Evolutionary conservation across 306 rosid genomes (phyloP).

Genomic region (Argentina anserina): DNA sequence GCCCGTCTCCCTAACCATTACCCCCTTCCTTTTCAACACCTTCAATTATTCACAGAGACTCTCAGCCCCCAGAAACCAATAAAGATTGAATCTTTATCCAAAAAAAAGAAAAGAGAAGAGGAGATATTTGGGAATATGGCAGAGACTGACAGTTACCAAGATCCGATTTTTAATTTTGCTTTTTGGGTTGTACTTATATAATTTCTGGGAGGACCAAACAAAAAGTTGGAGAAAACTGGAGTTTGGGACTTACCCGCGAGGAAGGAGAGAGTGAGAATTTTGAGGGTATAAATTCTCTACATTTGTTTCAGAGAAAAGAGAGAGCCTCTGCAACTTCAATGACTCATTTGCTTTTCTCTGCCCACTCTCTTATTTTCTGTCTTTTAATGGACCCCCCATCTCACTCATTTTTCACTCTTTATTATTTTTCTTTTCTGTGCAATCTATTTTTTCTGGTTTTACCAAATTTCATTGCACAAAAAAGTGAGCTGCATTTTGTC

Average conservation of each 20-base stretch:
- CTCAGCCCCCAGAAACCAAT: constrained; percentile 15
- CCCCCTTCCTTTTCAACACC: constrained; percentile 6
- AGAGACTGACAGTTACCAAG: neutral
- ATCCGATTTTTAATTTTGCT: constrained; percentile 11
- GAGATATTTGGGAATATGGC: neutral
- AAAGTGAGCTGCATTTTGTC: neutral
- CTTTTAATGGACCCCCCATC: constrained; percentile 4
- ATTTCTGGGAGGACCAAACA: constrained; percentile 15
- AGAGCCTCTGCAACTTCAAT: neutral
- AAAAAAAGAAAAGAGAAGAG: neutral
- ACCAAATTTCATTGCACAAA: neutral
- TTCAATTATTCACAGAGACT: constrained; percentile 16
- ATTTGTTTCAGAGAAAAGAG: constrained; percentile 37
- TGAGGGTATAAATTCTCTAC: constrained; percentile 41
- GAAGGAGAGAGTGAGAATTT: constrained; percentile 6
- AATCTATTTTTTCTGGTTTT: neutral
- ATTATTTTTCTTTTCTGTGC: neutral
- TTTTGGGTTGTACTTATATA: neutral
- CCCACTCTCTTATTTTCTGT: constrained; percentile 11
- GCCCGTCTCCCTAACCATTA: constrained; percentile 65
- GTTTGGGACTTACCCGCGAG: constrained; percentile 47
- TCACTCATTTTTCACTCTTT: neutral
- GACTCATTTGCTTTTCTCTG: constrained; percentile 16
- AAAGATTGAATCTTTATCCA: neutral
- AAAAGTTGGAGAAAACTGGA: constrained; percentile 9